Percentiles rank a stretch among this genome's conserved stretches.
phyloP scores from a whole-genome alignment of 2,329 filamentous ascomycete species.

The Arthrobotrys sinensis region DNA sequence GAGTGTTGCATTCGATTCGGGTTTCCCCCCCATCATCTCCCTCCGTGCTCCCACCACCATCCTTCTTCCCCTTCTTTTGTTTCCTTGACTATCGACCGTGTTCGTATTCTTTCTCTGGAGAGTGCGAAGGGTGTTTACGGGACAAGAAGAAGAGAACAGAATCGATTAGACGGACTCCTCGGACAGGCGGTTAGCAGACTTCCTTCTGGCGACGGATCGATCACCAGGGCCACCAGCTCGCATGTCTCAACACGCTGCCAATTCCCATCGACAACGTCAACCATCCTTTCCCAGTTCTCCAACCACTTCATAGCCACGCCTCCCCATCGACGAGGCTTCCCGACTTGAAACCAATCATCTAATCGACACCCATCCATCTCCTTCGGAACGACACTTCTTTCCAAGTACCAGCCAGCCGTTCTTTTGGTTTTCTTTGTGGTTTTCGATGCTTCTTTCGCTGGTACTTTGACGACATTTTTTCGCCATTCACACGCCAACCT shows the following conservation, averaged over 20 bases:
- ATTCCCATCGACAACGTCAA: constrained; percentile 35
- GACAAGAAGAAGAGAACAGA: background rate
- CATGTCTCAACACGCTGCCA: constrained; percentile 43
- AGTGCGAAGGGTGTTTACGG: constrained; percentile 23
- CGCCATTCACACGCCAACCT: constrained; percentile 31
- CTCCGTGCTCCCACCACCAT: constrained; percentile 30
- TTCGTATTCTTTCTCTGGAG: constrained; percentile 21
- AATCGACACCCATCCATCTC: constrained; percentile 16
- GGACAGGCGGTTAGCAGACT: constrained; percentile 25
- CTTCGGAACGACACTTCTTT: constrained; percentile 18
- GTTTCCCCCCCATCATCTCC: constrained; percentile 43
- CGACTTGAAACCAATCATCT: constrained; percentile 23
- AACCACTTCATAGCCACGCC: constrained; percentile 22
- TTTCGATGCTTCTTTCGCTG: constrained; percentile 43
- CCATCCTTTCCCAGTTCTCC: constrained; percentile 14
- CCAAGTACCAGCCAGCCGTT: constrained; percentile 49
- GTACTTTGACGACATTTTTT: constrained; percentile 56
- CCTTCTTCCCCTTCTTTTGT: constrained; percentile 6
- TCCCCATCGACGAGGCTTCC: constrained; percentile 10
- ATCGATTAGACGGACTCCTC: background rate
- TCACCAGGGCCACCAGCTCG: constrained; percentile 40
- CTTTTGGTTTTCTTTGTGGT: constrained; percentile 32
- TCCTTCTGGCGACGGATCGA: constrained; percentile 51
- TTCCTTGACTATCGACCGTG: constrained; percentile 22
- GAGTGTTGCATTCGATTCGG: constrained; percentile 27